phyloP scores from a whole-genome alignment of 2,329 filamentous ascomycete genomes.

The Cytospora chrysosperma region DNA sequence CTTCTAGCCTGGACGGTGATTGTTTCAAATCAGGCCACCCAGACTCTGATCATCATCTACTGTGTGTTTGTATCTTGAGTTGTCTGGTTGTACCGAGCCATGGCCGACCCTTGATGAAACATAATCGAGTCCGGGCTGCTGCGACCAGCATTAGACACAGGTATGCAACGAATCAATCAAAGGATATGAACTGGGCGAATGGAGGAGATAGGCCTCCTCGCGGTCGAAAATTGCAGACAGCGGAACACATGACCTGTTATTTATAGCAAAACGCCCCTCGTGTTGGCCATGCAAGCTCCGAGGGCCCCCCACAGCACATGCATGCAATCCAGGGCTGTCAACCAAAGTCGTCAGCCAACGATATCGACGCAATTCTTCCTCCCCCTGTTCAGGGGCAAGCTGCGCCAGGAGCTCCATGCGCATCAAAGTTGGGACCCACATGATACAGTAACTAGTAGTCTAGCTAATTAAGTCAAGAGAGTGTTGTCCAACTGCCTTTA shows the following conservation, averaged over 20 bases:
- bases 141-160: neutral
- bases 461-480: conserved; percentile 1
- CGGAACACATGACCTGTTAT: neutral
- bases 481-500: conserved; percentile 7
- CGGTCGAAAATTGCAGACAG: neutral
- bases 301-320: conserved; percentile 4
- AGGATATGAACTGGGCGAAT: no score
- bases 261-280: conserved; percentile 9
- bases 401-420: conserved; percentile 13
- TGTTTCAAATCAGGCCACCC: neutral
- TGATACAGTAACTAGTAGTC: neutral
- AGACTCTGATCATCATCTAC: neutral
- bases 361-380: conserved; percentile 4
- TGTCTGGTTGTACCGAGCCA: neutral
- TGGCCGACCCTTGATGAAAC: neutral
- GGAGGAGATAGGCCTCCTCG: no score
- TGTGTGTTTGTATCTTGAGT: neutral
- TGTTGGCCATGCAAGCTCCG: neutral
- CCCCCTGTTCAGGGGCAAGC: conserved; percentile 8
- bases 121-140: neutral
- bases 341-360: neutral
- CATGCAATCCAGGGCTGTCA: no score
- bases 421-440: conserved; percentile 12
- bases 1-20: neutral
- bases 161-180: neutral